Percentiles rank a stretch among this genome's conserved stretches.
Evolutionary conservation across 768 basidiomycete genomes (phyloP).

Genomic region (Serpula lacrymans): DNA sequence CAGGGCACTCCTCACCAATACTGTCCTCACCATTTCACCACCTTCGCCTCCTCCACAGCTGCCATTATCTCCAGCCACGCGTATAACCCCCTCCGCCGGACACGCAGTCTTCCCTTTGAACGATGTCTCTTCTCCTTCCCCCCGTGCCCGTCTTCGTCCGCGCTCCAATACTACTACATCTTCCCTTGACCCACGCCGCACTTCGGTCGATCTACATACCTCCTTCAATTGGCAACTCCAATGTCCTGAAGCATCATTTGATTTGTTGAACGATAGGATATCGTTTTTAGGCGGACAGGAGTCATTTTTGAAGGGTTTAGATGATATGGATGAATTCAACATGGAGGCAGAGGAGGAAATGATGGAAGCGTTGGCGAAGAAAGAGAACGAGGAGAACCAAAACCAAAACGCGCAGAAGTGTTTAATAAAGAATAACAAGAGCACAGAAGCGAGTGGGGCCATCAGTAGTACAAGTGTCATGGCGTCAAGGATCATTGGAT

Average conservation of each 20-base stretch:
- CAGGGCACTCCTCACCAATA: slow-evolving; percentile 7
- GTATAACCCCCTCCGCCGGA: neutral
- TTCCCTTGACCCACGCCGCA: slow-evolving; percentile 19
- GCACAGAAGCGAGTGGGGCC: neutral
- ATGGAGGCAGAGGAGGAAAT: slow-evolving; percentile 18
- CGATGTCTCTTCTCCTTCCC: slow-evolving; percentile 4
- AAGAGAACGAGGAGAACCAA: slow-evolving; percentile 11
- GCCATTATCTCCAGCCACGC: neutral
- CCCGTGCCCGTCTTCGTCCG: slow-evolving; percentile 9
- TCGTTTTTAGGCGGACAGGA: slow-evolving; percentile 30
- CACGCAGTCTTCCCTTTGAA: neutral
- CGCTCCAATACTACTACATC: slow-evolving; percentile 8
- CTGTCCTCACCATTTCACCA: neutral
- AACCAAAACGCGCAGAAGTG: slow-evolving; percentile 9
- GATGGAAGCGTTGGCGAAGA: slow-evolving; percentile 14
- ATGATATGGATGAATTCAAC: slow-evolving; percentile 22
- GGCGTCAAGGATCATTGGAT: too few species aligned
- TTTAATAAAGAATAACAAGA: slow-evolving; percentile 6
- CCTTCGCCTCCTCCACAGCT: neutral
- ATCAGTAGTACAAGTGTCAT: slow-evolving; percentile 4
- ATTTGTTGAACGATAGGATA: slow-evolving; percentile 32
- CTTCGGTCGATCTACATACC: slow-evolving; percentile 31
- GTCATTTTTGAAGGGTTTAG: slow-evolving; percentile 18
- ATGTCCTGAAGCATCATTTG: slow-evolving; percentile 31
- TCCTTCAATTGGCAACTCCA: slow-evolving; percentile 32